Conservation (phyloP, 495 filamentous ascomycete genomes). For the Aspergillus conjunctus region DNA sequence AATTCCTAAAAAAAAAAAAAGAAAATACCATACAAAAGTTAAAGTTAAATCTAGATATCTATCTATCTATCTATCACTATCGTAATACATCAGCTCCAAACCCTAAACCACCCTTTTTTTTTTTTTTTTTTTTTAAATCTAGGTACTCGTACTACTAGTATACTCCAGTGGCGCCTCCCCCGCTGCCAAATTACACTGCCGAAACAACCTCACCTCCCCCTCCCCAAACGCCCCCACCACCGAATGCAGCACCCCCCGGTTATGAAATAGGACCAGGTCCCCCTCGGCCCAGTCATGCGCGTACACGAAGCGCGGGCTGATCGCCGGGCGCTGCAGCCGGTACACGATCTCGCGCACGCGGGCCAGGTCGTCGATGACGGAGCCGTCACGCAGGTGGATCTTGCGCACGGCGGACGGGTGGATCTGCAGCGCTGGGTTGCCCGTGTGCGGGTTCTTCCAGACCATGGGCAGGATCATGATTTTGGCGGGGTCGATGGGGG, state of each 20-base stretch:
- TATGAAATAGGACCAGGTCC: slow-evolving; percentile 73
- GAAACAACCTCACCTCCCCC: slow-evolving; percentile 69
- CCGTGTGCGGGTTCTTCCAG: slow-evolving; percentile 72
- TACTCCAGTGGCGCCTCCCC: slow-evolving; percentile 25
- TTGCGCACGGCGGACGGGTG: slow-evolving; percentile 68
- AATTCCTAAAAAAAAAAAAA: neutral
- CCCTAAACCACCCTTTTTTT: no score
- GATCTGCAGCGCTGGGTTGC: slow-evolving; percentile 66
- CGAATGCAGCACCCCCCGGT: slow-evolving; percentile 69
- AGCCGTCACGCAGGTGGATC: slow-evolving; percentile 63
- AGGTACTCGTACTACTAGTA: no score
- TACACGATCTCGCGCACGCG: slow-evolving; percentile 69
- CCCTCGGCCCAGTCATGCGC: slow-evolving; percentile 75
- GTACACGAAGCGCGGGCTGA: slow-evolving; percentile 67
- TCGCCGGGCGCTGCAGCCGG: slow-evolving; percentile 68
- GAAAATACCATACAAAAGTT: no score
- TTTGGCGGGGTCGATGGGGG: slow-evolving; percentile 55
- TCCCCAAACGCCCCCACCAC: slow-evolving; percentile 73
- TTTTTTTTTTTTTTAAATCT: no score
- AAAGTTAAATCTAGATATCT: no score
- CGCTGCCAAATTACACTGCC: slow-evolving; percentile 75
- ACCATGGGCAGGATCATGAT: slow-evolving; percentile 45
- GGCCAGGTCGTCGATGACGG: slow-evolving; percentile 63
- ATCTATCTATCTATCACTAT: no score
- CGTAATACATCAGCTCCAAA: no score